Percentiles rank a stretch among this genome's conserved stretches.
Conservation (phyloP, 805 yeast genomes). For the Candida ortonii region DNA sequence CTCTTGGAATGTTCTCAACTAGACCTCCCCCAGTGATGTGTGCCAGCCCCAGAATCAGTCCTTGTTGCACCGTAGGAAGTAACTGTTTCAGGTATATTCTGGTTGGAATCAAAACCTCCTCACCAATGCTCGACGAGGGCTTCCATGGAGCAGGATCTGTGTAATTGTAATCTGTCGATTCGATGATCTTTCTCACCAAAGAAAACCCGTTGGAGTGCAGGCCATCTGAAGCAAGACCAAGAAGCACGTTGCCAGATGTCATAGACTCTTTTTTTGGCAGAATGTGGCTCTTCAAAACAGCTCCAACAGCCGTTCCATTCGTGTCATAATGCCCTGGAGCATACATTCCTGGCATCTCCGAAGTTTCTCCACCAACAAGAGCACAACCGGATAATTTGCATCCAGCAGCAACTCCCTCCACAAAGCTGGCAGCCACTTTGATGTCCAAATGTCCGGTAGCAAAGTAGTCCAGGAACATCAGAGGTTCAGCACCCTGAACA, state of each 20-base stretch:
- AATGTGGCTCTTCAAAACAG: slow-evolving; percentile 71
- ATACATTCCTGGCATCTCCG: slow-evolving; percentile 99
- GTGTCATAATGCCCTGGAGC: slow-evolving; percentile 95
- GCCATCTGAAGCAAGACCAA: slow-evolving; percentile 90
- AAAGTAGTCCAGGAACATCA: slow-evolving; percentile 91
- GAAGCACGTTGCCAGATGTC: slow-evolving; percentile 74
- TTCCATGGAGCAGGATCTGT: slow-evolving; percentile 85
- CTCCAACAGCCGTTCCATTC: slow-evolving; percentile 98
- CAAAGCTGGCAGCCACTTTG: slow-evolving; percentile 80
- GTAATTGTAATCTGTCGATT: slow-evolving; percentile 69
- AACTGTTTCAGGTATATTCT: slow-evolving; percentile 91
- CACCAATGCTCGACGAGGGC: slow-evolving; percentile 68
- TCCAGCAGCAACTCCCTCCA: slow-evolving; percentile 94
- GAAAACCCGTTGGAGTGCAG: slow-evolving; percentile 97
- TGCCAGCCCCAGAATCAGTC: slow-evolving; percentile 79
- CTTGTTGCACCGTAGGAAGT: slow-evolving; percentile 66
- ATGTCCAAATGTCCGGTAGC: slow-evolving; percentile 93
- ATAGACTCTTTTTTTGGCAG: slow-evolving; percentile 69
- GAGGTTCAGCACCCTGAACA: slow-evolving; percentile 98
- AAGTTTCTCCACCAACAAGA: slow-evolving; percentile 97
- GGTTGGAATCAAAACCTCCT: slow-evolving; percentile 85
- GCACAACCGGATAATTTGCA: slow-evolving; percentile 96
- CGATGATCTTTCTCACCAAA: slow-evolving; percentile 86
- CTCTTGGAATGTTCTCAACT: slow-evolving; percentile 94
- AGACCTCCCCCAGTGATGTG: slow-evolving; percentile 99